phyloP scores from a whole-genome alignment of 495 filamentous ascomycete genomes.

The Copromyces sp. region DNA sequence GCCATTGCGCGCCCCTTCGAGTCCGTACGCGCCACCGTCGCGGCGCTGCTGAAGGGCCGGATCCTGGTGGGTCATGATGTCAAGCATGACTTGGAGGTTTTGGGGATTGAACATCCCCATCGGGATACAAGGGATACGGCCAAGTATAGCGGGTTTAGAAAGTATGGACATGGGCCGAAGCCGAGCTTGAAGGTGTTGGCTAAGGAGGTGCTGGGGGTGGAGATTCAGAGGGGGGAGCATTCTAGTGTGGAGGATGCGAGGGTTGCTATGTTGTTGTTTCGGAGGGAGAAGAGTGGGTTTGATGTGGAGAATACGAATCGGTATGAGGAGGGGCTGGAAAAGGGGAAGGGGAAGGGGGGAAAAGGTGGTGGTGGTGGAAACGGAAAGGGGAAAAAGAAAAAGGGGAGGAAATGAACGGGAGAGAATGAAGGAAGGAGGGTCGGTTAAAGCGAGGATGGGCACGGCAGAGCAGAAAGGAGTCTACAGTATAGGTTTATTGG shows the following conservation, averaged over 20 bases:
- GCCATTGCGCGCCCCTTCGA: constrained; percentile 55
- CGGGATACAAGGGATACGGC: constrained; percentile 78
- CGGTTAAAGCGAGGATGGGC: no score
- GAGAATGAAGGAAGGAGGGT: no score
- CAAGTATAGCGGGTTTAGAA: constrained; percentile 59
- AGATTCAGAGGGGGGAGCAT: constrained; percentile 69
- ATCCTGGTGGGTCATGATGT: constrained; percentile 88
- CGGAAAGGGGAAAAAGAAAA: constrained; percentile 5
- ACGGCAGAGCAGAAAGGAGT: no score
- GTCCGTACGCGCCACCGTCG: constrained; percentile 62
- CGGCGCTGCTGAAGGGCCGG: constrained; percentile 57
- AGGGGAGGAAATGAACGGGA: constrained; percentile 8
- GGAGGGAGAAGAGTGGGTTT: constrained; percentile 69
- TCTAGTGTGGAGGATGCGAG: constrained; percentile 75
- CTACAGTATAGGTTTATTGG: no score
- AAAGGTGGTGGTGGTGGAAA: not conserved
- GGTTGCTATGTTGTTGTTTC: constrained; percentile 79
- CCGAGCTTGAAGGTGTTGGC: constrained; percentile 69
- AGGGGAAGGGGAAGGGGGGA: not conserved
- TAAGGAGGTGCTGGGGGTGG: constrained; percentile 64
- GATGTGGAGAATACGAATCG: constrained; percentile 65
- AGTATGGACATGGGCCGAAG: constrained; percentile 64
- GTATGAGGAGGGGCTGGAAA: constrained; percentile 37
- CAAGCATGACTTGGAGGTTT: constrained; percentile 68
- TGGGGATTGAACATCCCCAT: constrained; percentile 66